Evolutionary conservation across 225 moss, liverwort and hornwort genomes (phyloP).

Genomic region (Antitrichia curtipendula): DNA sequence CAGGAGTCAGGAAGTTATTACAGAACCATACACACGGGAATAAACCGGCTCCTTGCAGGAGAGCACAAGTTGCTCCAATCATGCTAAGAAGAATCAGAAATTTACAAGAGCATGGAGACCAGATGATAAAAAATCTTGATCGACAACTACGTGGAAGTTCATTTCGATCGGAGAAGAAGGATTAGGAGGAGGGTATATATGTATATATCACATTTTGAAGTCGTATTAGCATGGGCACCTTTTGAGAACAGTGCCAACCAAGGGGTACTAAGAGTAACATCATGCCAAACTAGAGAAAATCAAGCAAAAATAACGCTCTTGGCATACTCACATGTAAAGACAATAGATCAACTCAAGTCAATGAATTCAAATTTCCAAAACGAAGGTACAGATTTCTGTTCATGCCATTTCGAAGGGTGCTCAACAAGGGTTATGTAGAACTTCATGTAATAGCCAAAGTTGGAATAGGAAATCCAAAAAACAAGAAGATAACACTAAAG

Average conservation of each 20-base stretch:
- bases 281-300: neutral
- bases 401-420: neutral
- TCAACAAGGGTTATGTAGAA: neutral
- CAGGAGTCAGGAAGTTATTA: neutral
- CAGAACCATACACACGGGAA: neutral
- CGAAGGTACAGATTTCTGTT: neutral
- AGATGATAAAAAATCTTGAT: neutral
- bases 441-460: neutral
- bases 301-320: neutral
- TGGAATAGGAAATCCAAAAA: neutral
- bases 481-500: neutral
- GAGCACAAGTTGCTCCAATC: neutral
- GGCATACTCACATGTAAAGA: neutral
- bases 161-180: neutral
- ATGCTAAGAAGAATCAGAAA: neutral
- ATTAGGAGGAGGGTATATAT: neutral
- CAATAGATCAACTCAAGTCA: neutral
- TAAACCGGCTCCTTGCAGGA: neutral
- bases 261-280: neutral
- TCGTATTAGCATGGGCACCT: neutral
- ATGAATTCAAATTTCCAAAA: neutral
- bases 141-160: neutral
- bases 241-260: neutral
- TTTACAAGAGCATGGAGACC: neutral
- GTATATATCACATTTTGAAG: neutral